Evolutionary conservation across 2,329 filamentous ascomycete species (phyloP).

Genomic region (Fusarium sp.): DNA sequence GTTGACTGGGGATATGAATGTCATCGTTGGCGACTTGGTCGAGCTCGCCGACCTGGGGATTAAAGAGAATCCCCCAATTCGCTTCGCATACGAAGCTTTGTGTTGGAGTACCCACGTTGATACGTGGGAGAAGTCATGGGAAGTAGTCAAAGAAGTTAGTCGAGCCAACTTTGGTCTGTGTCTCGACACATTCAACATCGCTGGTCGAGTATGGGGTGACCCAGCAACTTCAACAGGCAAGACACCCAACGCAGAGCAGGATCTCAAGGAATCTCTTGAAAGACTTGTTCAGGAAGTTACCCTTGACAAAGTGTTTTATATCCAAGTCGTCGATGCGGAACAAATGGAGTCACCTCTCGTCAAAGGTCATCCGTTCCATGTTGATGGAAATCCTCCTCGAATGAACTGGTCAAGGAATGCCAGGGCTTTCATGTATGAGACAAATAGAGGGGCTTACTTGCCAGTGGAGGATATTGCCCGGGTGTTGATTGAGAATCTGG

Average conservation of each 20-base stretch:
- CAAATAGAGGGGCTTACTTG: not conserved
- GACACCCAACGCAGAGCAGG: conserved; percentile 18
- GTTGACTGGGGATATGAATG: conserved; percentile 18
- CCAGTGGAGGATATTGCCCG: conserved; percentile 12
- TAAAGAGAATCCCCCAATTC: conserved; percentile 2
- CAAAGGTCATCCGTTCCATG: conserved; percentile 17
- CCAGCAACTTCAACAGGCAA: conserved; percentile 13
- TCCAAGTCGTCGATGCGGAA: conserved; percentile 19
- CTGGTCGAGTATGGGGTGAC: conserved; percentile 12
- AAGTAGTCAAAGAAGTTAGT: conserved; percentile 3
- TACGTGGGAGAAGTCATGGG: conserved; percentile 24
- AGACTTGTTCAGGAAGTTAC: not conserved
- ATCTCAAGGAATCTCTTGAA: conserved; percentile 4
- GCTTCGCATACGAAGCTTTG: conserved; percentile 12
- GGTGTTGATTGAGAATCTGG: conserved; percentile 12
- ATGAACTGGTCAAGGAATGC: conserved; percentile 32
- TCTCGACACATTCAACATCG: conserved; percentile 26
- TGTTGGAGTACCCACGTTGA: conserved; percentile 22
- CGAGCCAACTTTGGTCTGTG: conserved; percentile 17
- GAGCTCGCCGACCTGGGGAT: conserved; percentile 12
- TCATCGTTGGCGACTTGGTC: not conserved
- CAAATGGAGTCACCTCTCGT: conserved; percentile 5
- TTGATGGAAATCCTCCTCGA: conserved; percentile 5
- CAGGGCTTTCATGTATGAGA: conserved; percentile 17
- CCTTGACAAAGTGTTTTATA: conserved; percentile 10